Conservation (phyloP, 2,329 filamentous ascomycete genomes). For the Anisogramma anomala region DNA sequence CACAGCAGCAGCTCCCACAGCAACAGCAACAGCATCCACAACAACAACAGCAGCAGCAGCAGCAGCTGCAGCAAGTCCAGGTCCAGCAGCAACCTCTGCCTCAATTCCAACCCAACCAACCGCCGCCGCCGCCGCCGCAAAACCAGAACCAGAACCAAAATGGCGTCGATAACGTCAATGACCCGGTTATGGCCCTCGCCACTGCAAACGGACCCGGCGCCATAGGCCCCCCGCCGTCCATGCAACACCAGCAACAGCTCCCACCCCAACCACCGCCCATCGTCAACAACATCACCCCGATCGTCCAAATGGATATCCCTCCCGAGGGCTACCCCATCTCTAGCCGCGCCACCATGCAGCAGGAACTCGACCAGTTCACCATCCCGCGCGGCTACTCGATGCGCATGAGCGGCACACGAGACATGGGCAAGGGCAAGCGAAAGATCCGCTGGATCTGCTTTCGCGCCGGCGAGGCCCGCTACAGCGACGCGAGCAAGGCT, state of each 20-base stretch:
- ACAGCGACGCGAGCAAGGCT: slow-evolving; percentile 19
- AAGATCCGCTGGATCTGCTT: slow-evolving; percentile 29
- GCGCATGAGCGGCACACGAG: slow-evolving; percentile 28
- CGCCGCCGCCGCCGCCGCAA: not conserved
- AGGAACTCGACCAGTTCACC: slow-evolving; percentile 26
- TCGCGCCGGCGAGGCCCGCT: slow-evolving; percentile 26
- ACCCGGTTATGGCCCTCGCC: slow-evolving; percentile 14
- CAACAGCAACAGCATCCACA: slow-evolving; percentile 8
- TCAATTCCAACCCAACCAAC: slow-evolving; percentile 1
- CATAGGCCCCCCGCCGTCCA: slow-evolving; percentile 8
- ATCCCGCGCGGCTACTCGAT: slow-evolving; percentile 27
- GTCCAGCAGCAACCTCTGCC: slow-evolving; percentile 6
- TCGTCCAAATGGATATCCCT: slow-evolving; percentile 20
- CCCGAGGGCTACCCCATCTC: slow-evolving; percentile 24
- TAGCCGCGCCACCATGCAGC: slow-evolving; percentile 24
- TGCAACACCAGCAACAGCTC: slow-evolving; percentile 2
- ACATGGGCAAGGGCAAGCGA: slow-evolving; percentile 23
- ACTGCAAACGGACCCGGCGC: slow-evolving; percentile 10
- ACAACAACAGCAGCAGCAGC: slow-evolving; percentile 10
- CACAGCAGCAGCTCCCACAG: slow-evolving; percentile 4
- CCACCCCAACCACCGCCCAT: not conserved
- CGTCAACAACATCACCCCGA: slow-evolving; percentile 1
- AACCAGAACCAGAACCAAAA: slow-evolving; percentile 6
- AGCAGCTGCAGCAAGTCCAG: slow-evolving; percentile 6
- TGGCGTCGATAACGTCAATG: slow-evolving; percentile 11